Evolutionary conservation across 2,329 filamentous ascomycete species (phyloP), one percentile per base, ranked within the genome.

Genomic region (Alternaria longipes): DNA sequence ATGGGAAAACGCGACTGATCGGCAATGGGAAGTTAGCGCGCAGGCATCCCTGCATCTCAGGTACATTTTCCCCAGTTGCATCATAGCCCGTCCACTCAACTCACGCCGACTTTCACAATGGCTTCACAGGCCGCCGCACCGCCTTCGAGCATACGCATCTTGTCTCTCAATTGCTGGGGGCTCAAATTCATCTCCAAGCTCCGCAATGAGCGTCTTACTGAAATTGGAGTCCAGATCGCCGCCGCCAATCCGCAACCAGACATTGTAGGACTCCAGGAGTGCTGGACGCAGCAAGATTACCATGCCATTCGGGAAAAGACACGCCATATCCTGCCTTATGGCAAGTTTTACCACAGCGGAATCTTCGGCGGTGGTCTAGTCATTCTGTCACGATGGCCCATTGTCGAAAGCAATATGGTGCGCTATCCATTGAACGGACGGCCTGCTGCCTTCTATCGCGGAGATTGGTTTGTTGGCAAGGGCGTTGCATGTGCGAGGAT

Each of bases 101-200:
- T 34, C 41, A n/a, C n/a, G 18, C 40, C 40, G 2, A 49, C 49
- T 22, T 41, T 6, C 60, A 45, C 50, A 54, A 78, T 77, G 74
- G 53, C 65, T 51, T 67, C 68, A 11, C 59, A 68, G 12, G 16
- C 56, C 20, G 41, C 20, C 3, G 59, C 57, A 7, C 69, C 77
- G 74, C 67, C 87, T 7, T 78, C 85, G 18, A 81, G 81, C 32
- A 85, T 98, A 75, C 90, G 91, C 74, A 85, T 98, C 69, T 82
- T 97, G 67, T 95, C 92, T 5, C 87, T 97, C 78, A 99, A 99
- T 81, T 97, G 93, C 87, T 98, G 95, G 94, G 95, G 95, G 53
- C 88, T 98, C 63, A 94, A 96, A 74, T 93, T 89, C 81, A 85
- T 98, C 73, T 90, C 94, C 53, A 89, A 90, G 67, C 87, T 91